Conservation (phyloP, 139 green algal species). For the Edaphochlamys debaryana region DNA sequence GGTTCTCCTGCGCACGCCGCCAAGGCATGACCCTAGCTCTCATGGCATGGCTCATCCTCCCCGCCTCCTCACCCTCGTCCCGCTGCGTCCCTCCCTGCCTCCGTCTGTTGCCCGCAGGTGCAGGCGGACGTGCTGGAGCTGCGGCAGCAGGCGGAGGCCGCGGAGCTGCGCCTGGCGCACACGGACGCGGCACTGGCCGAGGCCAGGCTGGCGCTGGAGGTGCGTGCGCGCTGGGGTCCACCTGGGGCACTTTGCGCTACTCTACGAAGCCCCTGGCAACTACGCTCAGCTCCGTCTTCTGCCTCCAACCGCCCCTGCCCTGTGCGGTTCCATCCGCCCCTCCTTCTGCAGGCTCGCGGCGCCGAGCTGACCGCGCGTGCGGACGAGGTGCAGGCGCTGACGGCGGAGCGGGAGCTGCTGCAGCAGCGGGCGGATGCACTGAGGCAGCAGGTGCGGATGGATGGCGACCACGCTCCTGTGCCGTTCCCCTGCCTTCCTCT, state of each 20-base stretch:
- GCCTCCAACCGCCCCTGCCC: no score
- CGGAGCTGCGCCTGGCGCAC: conserved; percentile 6
- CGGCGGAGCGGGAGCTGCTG: background rate
- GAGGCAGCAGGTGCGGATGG: conserved; percentile 12
- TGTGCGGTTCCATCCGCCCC: no score
- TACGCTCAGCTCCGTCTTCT: no score
- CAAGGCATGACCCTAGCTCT: no score
- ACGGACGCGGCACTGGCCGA: background rate
- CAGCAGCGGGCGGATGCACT: background rate
- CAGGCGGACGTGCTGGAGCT: conserved; percentile 15
- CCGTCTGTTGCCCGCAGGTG: no score
- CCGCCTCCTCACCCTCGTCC: no score
- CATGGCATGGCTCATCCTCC: no score
- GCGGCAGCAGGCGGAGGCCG: background rate
- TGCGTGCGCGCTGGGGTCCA: no score
- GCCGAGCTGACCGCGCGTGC: background rate
- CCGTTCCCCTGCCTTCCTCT: background rate
- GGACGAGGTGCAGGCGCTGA: background rate
- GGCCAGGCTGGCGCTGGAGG: background rate
- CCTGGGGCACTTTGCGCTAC: no score
- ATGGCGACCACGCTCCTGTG: background rate
- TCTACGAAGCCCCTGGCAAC: no score
- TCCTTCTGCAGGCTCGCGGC: background rate
- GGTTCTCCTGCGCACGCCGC: no score
- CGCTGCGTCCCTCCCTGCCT: no score